Conservation (phyloP, 2,329 filamentous ascomycete species). For the Ascochyta lentis region DNA sequence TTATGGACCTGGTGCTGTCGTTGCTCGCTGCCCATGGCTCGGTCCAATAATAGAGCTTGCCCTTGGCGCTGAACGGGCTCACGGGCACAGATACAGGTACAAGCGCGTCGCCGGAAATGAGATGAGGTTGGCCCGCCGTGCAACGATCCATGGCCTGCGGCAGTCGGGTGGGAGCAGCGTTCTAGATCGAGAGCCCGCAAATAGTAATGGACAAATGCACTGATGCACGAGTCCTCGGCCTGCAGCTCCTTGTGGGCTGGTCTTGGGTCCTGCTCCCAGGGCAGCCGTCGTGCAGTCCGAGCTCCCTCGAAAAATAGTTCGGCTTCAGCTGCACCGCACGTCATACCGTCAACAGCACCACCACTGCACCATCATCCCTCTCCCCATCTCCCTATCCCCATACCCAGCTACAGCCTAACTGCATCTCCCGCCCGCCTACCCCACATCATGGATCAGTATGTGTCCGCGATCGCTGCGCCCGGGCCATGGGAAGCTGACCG, state of each 20-base stretch:
- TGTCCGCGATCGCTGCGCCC: neutral
- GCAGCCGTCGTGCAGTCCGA: conserved; percentile 2
- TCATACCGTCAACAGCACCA: conserved; percentile 20
- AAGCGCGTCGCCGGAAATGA: conserved; percentile 22
- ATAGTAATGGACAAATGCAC: neutral
- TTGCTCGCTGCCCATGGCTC: conserved; percentile 23
- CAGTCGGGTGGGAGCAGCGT: conserved; percentile 4
- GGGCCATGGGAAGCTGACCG: conserved; percentile 19
- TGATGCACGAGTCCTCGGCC: conserved; percentile 5
- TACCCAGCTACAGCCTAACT: neutral
- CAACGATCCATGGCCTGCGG: conserved; percentile 14
- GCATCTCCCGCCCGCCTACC: neutral
- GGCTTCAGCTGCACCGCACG: conserved; percentile 12
- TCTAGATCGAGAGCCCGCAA: conserved; percentile 5
- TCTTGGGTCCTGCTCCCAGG: neutral
- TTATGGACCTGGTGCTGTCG: conserved; percentile 4
- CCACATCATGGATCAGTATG: conserved; percentile 48
- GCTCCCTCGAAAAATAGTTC: conserved; percentile 7
- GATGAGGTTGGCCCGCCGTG: conserved; percentile 21
- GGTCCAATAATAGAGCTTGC: conserved; percentile 31
- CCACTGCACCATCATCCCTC: neutral
- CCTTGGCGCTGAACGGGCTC: conserved; percentile 27
- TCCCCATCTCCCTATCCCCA: neutral
- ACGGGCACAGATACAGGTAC: conserved; percentile 8
- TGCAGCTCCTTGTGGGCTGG: conserved; percentile 5